These are phyloP conservation scores for Coccinonectria pachysandricola DNA, from an alignment of 2,329 filamentous ascomycete species.

Conservation along the genomic window DNA sequence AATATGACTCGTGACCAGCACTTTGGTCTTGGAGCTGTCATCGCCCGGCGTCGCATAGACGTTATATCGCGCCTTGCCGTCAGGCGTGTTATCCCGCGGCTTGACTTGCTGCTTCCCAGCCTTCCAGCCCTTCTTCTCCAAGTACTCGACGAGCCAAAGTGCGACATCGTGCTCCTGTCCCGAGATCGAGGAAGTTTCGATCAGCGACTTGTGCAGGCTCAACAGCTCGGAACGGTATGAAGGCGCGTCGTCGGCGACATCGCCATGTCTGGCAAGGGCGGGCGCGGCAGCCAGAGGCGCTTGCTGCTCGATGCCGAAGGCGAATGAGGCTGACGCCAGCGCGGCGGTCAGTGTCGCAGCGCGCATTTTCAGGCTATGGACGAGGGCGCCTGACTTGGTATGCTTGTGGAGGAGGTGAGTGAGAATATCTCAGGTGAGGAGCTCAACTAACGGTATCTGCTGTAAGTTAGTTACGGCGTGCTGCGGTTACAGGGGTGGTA, in stretches of 20 bases:
- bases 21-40: slow-evolving; percentile 38
- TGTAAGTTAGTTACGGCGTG: too few relatives aligned
- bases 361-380: too few relatives aligned
- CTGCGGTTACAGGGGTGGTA: too few relatives aligned
- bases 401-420: too few relatives aligned
- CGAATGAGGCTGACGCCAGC: too few relatives aligned
- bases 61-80: slow-evolving; percentile 46
- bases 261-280: too few relatives aligned
- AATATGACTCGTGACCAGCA: slow-evolving; percentile 72
- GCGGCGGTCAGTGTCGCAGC: too few relatives aligned
- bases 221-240: slow-evolving; percentile 45
- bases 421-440: too few relatives aligned
- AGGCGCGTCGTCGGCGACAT: slow-evolving; percentile 14
- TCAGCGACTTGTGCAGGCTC: slow-evolving; percentile 63
- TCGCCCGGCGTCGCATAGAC: slow-evolving; percentile 56
- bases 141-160: slow-evolving; percentile 56
- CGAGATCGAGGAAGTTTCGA: slow-evolving; percentile 62
- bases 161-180: slow-evolving; percentile 60
- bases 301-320: too few relatives aligned
- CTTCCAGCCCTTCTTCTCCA: slow-evolving; percentile 38
- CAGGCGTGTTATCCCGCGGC: slow-evolving; percentile 20
- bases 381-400: too few relatives aligned
- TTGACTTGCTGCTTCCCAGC: slow-evolving; percentile 32
- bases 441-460: too few relatives aligned
- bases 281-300: too few relatives aligned